Evolutionary conservation across 139 green algal genomes (phyloP).

Genomic region (Closterium sp.): DNA sequence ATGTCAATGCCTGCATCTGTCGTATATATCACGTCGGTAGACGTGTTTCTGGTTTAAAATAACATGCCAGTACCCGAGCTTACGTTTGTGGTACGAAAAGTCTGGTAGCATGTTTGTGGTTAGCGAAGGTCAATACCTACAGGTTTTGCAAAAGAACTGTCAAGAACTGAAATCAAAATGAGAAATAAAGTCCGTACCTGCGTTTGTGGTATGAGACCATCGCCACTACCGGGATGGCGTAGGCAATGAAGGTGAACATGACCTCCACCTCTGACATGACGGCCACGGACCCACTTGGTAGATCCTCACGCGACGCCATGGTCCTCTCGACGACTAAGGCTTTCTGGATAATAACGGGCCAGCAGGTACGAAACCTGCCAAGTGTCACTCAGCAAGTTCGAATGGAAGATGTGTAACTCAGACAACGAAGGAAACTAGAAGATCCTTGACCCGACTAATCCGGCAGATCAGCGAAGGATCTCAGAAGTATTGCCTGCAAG

Average conservation of each 20-base stretch:
- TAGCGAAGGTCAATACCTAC: too few relatives aligned
- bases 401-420: too few relatives aligned
- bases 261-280: background rate
- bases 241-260: background rate
- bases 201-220: background rate
- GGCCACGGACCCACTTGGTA: background rate
- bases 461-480: background rate
- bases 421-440: too few relatives aligned
- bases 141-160: too few relatives aligned
- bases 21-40: too few relatives aligned
- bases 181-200: background rate
- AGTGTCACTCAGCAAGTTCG: too few relatives aligned
- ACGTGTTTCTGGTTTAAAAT: too few relatives aligned
- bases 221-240: background rate
- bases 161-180: background rate
- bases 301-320: background rate
- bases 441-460: background rate
- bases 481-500: background rate
- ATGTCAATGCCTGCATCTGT: background rate
- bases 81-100: background rate
- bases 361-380: background rate
- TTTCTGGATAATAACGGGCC: background rate
- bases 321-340: background rate
- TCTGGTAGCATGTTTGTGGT: too few relatives aligned
- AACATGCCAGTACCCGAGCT: background rate